Percentiles rank a stretch among this genome's conserved stretches.
Evolutionary conservation across 176 grass and related monocot genomes (phyloP).

Genomic region (Lolium multiflorum): DNA sequence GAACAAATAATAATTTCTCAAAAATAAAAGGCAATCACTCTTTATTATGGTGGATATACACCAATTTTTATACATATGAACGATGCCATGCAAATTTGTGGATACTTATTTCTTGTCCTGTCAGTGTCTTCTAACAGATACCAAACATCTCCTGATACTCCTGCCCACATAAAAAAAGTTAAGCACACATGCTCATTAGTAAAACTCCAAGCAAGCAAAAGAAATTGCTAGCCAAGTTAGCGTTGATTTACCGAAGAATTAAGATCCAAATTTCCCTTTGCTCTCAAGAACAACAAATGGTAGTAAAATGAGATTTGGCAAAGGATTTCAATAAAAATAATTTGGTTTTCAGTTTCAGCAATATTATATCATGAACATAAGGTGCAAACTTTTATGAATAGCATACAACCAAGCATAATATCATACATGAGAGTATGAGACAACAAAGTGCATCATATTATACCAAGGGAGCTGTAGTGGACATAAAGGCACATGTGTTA

Average conservation of each 20-base stretch:
- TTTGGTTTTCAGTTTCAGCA: background rate
- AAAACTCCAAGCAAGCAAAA: too few relatives aligned
- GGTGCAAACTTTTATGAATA: background rate
- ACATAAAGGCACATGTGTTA: background rate
- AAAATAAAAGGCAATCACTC: background rate
- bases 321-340: background rate
- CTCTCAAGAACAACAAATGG: too few relatives aligned
- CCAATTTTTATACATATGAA: background rate
- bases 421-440: background rate
- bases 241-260: too few relatives aligned
- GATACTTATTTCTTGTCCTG: too few relatives aligned
- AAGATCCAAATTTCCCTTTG: too few relatives aligned
- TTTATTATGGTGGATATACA: background rate
- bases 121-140: too few relatives aligned
- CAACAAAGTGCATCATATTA: background rate
- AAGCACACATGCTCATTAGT: too few relatives aligned
- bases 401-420: background rate
- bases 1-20: background rate
- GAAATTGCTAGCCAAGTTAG: too few relatives aligned
- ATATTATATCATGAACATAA: background rate
- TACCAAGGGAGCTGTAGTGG: background rate
- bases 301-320: too few relatives aligned
- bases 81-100: background rate
- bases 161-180: too few relatives aligned
- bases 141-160: too few relatives aligned